These are phyloP conservation scores for Tylopilus orsonianus DNA, from an alignment of 1,284 basidiomycete genomes.

Conservation along the genomic window DNA sequence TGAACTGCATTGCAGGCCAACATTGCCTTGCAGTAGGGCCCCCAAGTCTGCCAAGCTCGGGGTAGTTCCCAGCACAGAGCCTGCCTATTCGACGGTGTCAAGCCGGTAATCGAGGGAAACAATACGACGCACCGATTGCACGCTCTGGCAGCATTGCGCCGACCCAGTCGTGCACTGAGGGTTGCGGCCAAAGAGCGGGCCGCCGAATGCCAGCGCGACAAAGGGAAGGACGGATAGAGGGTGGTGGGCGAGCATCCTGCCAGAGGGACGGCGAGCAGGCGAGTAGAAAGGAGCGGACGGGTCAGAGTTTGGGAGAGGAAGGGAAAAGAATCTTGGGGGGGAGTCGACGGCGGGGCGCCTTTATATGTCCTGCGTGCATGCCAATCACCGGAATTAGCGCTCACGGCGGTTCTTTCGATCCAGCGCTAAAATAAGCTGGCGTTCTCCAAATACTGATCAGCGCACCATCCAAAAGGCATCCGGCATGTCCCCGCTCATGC, in stretches of 20 bases:
- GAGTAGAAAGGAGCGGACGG: constrained; percentile 26
- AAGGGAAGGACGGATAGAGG: constrained; percentile 19
- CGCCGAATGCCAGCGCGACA: constrained; percentile 19
- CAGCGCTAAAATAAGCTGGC: neutral
- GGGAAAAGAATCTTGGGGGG: constrained; percentile 7
- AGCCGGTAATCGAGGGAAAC: neutral
- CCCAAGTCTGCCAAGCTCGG: constrained; percentile 9
- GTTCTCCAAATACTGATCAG: no score
- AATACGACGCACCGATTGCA: constrained; percentile 17
- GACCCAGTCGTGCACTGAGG: constrained; percentile 24
- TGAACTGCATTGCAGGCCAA: constrained; percentile 24
- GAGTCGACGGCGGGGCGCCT: constrained; percentile 7
- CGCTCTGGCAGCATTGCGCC: constrained; percentile 23
- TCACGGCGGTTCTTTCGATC: neutral
- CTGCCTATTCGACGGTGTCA: constrained; percentile 14
- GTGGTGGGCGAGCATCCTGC: constrained; percentile 21
- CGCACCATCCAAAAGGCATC: neutral
- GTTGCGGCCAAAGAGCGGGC: constrained; percentile 26
- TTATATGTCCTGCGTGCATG: constrained; percentile 20
- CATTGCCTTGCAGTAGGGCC: constrained; percentile 2
- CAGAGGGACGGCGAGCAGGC: constrained; percentile 9
- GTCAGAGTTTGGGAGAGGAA: constrained; percentile 11
- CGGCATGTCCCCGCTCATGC: neutral
- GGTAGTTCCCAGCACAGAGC: neutral
- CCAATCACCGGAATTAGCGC: constrained; percentile 11